Percentiles rank a stretch among this genome's conserved stretches.
Evolutionary conservation across 441 rosid genomes (phyloP).

Genomic region (Syzygium malaccense): DNA sequence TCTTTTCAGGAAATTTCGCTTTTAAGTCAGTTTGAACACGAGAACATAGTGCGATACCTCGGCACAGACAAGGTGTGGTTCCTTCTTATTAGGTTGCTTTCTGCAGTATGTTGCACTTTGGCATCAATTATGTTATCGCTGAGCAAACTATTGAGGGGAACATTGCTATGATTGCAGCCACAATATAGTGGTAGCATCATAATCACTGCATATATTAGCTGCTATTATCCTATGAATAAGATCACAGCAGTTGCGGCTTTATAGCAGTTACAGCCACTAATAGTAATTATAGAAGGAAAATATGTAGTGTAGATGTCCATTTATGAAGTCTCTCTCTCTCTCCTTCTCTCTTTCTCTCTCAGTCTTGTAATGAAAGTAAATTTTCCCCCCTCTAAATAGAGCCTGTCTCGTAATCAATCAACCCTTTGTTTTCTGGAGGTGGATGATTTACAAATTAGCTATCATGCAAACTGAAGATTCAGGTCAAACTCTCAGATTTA

Average conservation of each 20-base stretch:
- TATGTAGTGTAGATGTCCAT: neutral
- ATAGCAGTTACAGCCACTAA: neutral
- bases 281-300: neutral
- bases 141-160: neutral
- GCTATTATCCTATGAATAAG: neutral
- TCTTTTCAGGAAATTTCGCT: constrained; percentile 9
- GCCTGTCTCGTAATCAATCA: neutral
- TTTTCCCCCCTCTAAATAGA: neutral
- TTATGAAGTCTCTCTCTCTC: neutral
- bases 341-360: too few relatives aligned
- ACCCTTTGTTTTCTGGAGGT: neutral
- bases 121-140: neutral
- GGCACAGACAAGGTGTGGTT: constrained; percentile 11
- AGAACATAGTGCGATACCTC: constrained; percentile 10
- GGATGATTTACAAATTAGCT: neutral
- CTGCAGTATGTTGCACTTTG: neutral
- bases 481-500: neutral
- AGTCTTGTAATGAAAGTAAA: too few relatives aligned
- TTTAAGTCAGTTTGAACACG: constrained; percentile 11
- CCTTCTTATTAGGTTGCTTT: neutral
- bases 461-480: neutral
- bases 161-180: neutral
- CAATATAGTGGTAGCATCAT: neutral
- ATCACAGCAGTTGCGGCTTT: neutral
- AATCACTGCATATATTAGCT: neutral